Percentiles rank a stretch among this genome's conserved stretches.
Evolutionary conservation across 2,329 filamentous ascomycete species (phyloP).

Genomic region (Aspergillus sp.): DNA sequence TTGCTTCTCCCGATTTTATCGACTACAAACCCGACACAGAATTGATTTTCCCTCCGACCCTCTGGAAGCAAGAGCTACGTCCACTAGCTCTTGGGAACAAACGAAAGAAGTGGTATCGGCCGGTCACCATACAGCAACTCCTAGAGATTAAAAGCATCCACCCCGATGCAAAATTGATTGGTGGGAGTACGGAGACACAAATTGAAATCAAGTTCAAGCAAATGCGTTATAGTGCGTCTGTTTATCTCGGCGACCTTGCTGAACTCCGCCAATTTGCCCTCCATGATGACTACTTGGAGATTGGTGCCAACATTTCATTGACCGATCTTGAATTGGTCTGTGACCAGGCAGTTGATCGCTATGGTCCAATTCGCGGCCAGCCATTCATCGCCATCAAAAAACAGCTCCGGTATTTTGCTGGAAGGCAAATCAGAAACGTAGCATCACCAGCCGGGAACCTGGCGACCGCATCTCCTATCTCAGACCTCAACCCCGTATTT

Average conservation of each 20-base stretch:
- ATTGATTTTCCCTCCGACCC: constrained; percentile 84
- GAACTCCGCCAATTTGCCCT: constrained; percentile 82
- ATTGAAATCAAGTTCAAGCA: constrained; percentile 99
- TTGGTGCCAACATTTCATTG: constrained; percentile 88
- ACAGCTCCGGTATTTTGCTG: constrained; percentile 92
- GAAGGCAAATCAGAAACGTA: constrained; percentile 94
- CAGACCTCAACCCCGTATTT: constrained; percentile 91
- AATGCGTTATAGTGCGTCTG: constrained; percentile 82
- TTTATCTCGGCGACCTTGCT: constrained; percentile 89
- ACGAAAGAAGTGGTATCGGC: constrained; percentile 88
- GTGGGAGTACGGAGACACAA: constrained; percentile 93
- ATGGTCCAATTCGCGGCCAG: constrained; percentile 69
- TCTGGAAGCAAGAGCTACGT: constrained; percentile 79
- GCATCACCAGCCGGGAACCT: constrained; percentile 94
- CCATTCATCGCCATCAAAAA: constrained; percentile 90
- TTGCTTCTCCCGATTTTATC: constrained; percentile 88
- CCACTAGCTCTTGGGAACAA: constrained; percentile 92
- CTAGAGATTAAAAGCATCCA: constrained; percentile 86
- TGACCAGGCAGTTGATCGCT: constrained; percentile 73
- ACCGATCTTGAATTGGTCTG: constrained; percentile 89
- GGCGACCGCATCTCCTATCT: constrained; percentile 92
- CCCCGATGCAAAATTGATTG: constrained; percentile 89
- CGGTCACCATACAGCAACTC: constrained; percentile 80
- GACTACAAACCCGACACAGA: constrained; percentile 92
- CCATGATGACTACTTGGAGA: constrained; percentile 77